Evolutionary conservation across 1,139 yeast genomes (phyloP).

Genomic region (Saccharomyces uvarum): DNA sequence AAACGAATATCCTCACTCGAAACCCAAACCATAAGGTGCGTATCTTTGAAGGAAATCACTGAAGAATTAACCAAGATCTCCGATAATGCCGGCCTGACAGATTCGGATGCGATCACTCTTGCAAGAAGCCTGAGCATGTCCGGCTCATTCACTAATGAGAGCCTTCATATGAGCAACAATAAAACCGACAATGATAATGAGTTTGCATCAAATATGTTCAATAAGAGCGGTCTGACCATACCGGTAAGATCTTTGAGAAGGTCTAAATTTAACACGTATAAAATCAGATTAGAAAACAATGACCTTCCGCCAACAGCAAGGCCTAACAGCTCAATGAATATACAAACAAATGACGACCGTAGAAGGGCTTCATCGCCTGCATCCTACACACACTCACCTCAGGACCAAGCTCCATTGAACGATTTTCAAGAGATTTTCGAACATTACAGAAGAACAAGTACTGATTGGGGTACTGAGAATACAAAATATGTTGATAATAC

Average conservation of each 20-base stretch:
- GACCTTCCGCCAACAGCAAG: neutral
- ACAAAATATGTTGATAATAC: constrained; percentile 5
- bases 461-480: constrained; percentile 15
- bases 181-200: constrained; percentile 6
- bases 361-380: constrained; percentile 1
- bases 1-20: neutral
- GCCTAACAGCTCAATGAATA: neutral
- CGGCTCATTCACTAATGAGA: constrained; percentile 16
- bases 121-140: constrained; percentile 52
- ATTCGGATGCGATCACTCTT: constrained; percentile 65
- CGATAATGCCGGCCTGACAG: constrained; percentile 63
- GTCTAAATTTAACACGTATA: constrained; percentile 28
- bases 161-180: neutral
- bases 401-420: constrained; percentile 11
- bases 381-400: neutral
- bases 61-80: constrained; percentile 59
- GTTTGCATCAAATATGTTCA: constrained; percentile 1
- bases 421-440: constrained; percentile 26
- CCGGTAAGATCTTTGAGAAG: constrained; percentile 27
- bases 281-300: constrained; percentile 10
- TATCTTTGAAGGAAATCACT: constrained; percentile 57
- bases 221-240: neutral
- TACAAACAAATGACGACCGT: neutral
- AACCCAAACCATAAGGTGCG: constrained; percentile 1
- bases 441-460: constrained; percentile 22